Evolutionary conservation across 345 rosid genomes (phyloP).

Genomic region (Barbarea vulgaris): DNA sequence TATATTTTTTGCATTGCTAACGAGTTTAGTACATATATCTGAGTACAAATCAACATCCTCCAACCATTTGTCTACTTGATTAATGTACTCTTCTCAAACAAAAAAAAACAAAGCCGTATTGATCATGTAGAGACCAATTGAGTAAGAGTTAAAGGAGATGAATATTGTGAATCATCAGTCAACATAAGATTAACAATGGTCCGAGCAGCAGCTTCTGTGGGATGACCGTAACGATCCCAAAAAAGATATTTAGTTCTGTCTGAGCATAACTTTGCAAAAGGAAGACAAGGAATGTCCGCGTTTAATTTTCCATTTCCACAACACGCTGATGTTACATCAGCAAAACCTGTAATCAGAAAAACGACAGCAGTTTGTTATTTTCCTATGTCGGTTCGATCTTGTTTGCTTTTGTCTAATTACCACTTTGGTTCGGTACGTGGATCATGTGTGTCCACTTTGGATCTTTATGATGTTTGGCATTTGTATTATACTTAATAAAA

Average conservation of each 20-base stretch:
- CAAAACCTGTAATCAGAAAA: constrained; percentile 50
- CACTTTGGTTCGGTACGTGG: constrained; percentile 9
- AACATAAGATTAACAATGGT: constrained; percentile 53
- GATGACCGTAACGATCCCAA: constrained; percentile 75
- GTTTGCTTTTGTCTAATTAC: not conserved
- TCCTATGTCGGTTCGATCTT: constrained; percentile 1
- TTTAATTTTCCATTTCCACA: constrained; percentile 72
- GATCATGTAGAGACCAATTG: constrained; percentile 46
- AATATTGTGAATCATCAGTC: constrained; percentile 45
- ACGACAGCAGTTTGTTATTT: not conserved
- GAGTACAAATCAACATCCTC: not conserved
- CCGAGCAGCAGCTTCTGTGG: constrained; percentile 59
- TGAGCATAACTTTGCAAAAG: constrained; percentile 53
- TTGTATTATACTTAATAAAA: not conserved
- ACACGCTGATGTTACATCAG: constrained; percentile 67
- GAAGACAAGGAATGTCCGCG: constrained; percentile 58
- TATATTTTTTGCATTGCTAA: not conserved
- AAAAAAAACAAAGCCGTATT: not conserved
- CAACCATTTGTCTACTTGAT: constrained; percentile 1
- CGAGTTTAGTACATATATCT: not conserved
- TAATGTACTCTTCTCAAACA: not conserved
- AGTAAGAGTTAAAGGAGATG: constrained; percentile 53
- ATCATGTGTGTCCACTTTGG: constrained; percentile 4
- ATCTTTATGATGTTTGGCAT: not conserved
- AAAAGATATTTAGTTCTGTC: constrained; percentile 69